Evolutionary conservation across 306 rosid species (phyloP), one percentile per base, ranked within the genome.

Genomic region (Casuarina cunninghamiana): DNA sequence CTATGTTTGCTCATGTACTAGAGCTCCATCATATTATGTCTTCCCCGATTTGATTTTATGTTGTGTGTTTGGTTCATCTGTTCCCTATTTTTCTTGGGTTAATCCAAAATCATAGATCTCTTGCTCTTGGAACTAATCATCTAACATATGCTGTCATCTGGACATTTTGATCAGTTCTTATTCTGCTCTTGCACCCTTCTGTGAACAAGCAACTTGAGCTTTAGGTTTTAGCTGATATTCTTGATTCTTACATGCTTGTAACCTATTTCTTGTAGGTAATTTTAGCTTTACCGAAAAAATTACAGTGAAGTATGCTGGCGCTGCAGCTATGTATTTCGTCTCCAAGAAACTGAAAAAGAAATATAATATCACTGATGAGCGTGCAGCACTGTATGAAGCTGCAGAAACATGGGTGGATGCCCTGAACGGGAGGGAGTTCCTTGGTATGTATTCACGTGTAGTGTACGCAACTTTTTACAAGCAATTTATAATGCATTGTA

Each of bases 381-480:
- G 99, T 53, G 89, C 94, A 48, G 89, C 99, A 45, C 88, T 93
- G 38, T 96, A 96, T 74, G 97, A 96, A 82, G 93, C 99, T 53
- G 98, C 98, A 62, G 97, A 91, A 86, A 91, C 97, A 78, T 96
- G 99, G 99, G 97, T 91, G 45, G 86, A 88, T 76, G 99, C 94
- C 82, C 91, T 93, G 61, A 70, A 91, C 78, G 97, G 98, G 68
- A 90, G 94, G 57, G 94, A 91, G 13, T 96, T 88, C 86, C 94
- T 91, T 51, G 98, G 99, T 96, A 90, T 71, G 93, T 73, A 53
- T 60, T 81, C 60, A 5, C 53, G 38, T 70, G 42, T 73, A 16
- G 46, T 67, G 42, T 80, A 69, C 62, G 76, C 13, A 51, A 54
- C 16, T 21, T 75, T 54, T 71, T 13, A 51, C 67, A 76, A 70